Base-by-base conservation (phyloP, 176 grass and related monocot genomes). In the Melocanna baccifera region DNA sequence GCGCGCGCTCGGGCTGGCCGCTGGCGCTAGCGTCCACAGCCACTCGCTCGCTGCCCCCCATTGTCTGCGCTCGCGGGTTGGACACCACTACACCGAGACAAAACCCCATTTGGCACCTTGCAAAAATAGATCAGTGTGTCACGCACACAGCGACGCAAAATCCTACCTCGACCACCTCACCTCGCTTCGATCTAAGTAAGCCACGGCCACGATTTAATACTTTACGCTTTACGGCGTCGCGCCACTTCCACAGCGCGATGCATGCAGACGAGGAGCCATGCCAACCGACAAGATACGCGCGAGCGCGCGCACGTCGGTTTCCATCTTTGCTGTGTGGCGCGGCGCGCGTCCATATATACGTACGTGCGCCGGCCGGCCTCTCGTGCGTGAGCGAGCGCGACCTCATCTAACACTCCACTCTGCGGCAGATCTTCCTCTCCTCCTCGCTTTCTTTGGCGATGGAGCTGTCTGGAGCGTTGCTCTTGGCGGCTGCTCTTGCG, bases 331-430 rank as follows among this genome's bases (percentile, higher is more conserved):
- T 5, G n/a, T 16, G 6, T 36, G 66, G 37, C 11, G 34, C 57
- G 9, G 1, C 53, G 55, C 28, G 3, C 64, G 40, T 9, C 84
- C 52, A 86, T 71, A 79, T 86, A 71, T 62, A 71, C 42, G 37
- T 19, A 23, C 76, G 4, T n/a, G 40, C 58, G 59, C 3, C n/a
- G 40, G 58, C 6, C 37, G 52, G 52, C 18, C 40, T 69, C n/a
- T 26, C 53, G 34, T 58, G 66, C 67, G 20, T 16, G 67, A 71
- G 12, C 18, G 62, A 56, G 19, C 16, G 26, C 12, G 7, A 6
- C 12, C 59, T 55, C 34, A 45, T 37, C 22, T 16, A 26, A 36
- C 73, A 23, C 62, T 45, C 56, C 71, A 56, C 47, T 76, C 51
- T 26, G 41, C 22, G 1, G 68, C 2, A 1, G 12, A 18, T 26